Evolutionary conservation across 495 filamentous ascomycete genomes (phyloP).

Genomic region (Cercophora sp.): DNA sequence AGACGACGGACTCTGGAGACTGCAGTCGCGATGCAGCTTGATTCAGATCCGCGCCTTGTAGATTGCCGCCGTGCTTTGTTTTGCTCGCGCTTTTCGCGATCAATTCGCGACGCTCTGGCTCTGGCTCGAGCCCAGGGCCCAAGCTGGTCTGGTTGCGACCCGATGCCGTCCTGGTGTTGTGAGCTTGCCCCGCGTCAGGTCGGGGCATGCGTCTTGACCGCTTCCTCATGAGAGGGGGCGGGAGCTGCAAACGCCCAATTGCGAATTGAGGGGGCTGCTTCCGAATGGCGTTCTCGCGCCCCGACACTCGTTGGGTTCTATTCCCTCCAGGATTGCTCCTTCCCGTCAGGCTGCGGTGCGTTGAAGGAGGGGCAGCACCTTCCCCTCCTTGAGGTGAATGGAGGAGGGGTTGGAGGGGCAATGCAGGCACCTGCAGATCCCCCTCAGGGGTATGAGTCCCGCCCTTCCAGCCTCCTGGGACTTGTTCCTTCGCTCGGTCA

Average conservation of each 20-base stretch:
- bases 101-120: neutral
- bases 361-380: neutral
- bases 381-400: neutral
- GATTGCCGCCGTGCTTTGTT: neutral
- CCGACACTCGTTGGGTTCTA: no score
- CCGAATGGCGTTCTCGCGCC: neutral
- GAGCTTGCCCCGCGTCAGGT: neutral
- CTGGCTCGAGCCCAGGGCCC: neutral
- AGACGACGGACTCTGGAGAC: conserved; percentile 2
- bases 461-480: neutral
- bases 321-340: no score
- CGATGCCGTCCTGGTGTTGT: neutral
- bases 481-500: neutral
- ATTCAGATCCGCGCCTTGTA: neutral
- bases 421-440: neutral
- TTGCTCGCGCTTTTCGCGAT: neutral
- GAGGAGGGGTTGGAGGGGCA: neutral
- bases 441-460: no score
- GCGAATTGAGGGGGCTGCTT: neutral
- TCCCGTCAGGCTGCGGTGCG: neutral
- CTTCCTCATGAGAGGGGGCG: neutral
- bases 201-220: neutral
- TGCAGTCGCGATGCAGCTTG: neutral
- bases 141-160: neutral
- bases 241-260: neutral